Evolutionary conservation across 495 filamentous ascomycete genomes (phyloP).

Genomic region (Penicillium cosmopolitanum): DNA sequence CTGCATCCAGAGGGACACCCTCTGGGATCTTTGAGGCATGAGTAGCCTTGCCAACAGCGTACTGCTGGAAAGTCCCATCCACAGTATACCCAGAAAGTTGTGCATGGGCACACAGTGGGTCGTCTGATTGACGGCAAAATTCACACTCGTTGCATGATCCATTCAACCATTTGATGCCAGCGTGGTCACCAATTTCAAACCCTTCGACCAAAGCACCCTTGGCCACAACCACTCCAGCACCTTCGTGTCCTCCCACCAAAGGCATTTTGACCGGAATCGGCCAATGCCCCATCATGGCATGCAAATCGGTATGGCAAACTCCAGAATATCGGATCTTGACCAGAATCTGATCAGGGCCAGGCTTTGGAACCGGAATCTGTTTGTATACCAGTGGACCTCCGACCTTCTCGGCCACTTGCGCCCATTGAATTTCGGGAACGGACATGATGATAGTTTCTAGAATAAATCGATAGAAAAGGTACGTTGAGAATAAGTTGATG

Average conservation of each 20-base stretch:
- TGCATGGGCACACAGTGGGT: slow-evolving; percentile 75
- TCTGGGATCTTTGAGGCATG: slow-evolving; percentile 82
- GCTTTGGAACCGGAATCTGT: slow-evolving; percentile 76
- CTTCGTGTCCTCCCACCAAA: slow-evolving; percentile 94
- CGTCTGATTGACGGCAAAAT: slow-evolving; percentile 76
- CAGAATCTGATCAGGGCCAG: slow-evolving; percentile 85
- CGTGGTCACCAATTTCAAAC: slow-evolving; percentile 77
- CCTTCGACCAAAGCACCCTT: slow-evolving; percentile 72
- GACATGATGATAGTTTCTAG: slow-evolving; percentile 32
- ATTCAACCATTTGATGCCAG: slow-evolving; percentile 91
- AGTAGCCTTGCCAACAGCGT: slow-evolving; percentile 81
- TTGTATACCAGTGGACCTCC: slow-evolving; percentile 79
- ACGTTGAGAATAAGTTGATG: not conserved
- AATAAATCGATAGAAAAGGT: not conserved
- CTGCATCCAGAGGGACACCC: slow-evolving; percentile 70
- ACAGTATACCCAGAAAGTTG: slow-evolving; percentile 87
- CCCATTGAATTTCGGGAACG: slow-evolving; percentile 80
- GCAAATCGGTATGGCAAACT: slow-evolving; percentile 89
- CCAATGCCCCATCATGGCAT: slow-evolving; percentile 89
- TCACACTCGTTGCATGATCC: slow-evolving; percentile 76
- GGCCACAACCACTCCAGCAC: slow-evolving; percentile 83
- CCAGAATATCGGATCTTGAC: slow-evolving; percentile 91
- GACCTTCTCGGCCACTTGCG: slow-evolving; percentile 79
- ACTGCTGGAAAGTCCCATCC: slow-evolving; percentile 92
- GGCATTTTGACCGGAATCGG: slow-evolving; percentile 77